A percentile compares a stretch with the other conserved stretches of the same genome.
phyloP scores from a whole-genome alignment of 148 eudicot genomes.

The Simmondsia chinensis region DNA sequence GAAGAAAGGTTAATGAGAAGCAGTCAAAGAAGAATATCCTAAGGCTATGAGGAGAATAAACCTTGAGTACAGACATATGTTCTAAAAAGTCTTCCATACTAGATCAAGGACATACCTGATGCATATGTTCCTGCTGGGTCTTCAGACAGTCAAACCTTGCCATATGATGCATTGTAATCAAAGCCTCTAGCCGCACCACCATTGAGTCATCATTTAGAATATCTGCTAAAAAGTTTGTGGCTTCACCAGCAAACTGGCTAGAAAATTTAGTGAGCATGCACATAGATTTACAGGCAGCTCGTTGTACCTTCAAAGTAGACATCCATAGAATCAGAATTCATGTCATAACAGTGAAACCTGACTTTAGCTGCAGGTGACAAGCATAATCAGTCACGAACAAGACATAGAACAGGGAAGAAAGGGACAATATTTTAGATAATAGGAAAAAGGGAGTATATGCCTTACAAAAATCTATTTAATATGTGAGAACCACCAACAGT shows the following conservation, averaged over 20 bases:
- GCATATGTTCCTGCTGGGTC: conserved; percentile 54
- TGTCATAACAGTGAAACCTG: conserved; percentile 1
- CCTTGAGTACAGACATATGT: too few relatives aligned
- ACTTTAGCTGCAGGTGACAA: conserved; percentile 2
- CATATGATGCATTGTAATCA: conserved; percentile 61
- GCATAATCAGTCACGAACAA: too few relatives aligned
- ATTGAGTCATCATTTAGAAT: conserved; percentile 78
- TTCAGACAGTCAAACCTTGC: conserved; percentile 35
- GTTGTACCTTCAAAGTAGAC: conserved; percentile 61
- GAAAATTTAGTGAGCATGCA: conserved; percentile 40
- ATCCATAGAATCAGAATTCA: conserved; percentile 9
- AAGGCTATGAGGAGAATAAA: too few relatives aligned
- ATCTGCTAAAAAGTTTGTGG: conserved; percentile 53
- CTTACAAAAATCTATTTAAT: too few relatives aligned
- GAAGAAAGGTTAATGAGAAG: too few relatives aligned
- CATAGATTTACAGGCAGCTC: conserved; percentile 66
- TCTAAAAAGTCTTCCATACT: too few relatives aligned
- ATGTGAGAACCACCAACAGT: too few relatives aligned
- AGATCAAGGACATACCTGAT: conserved; percentile 43
- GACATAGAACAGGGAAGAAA: too few relatives aligned
- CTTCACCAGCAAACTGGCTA: conserved; percentile 48
- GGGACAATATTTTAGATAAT: too few relatives aligned
- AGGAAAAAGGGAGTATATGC: too few relatives aligned
- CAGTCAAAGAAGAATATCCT: too few relatives aligned
- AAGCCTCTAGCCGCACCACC: conserved; percentile 51